Conservation (phyloP, 1,139 yeast genomes). For the Yamadazyma conglobata region DNA sequence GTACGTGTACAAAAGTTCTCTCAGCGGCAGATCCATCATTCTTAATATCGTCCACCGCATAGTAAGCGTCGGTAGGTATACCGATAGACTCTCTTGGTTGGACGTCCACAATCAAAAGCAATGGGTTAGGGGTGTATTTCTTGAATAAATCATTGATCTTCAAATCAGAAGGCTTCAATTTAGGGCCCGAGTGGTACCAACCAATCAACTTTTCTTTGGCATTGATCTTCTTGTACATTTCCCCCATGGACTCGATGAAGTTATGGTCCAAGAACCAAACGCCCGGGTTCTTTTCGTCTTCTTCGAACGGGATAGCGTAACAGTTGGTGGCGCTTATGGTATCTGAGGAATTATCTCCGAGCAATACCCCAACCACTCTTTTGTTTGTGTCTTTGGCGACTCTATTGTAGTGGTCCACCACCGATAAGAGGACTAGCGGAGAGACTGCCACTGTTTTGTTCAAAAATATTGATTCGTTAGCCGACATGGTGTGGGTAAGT, state of each 20-base stretch:
- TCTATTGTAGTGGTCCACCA: conserved; percentile 92
- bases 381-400: conserved; percentile 65
- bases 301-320: conserved; percentile 93
- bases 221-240: conserved; percentile 95
- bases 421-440: conserved; percentile 89
- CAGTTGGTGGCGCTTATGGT: conserved; percentile 68
- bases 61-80: conserved; percentile 93
- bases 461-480: conserved; percentile 35
- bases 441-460: conserved; percentile 82
- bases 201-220: conserved; percentile 96
- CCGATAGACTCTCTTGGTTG: conserved; percentile 71
- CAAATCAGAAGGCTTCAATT: conserved; percentile 80
- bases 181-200: conserved; percentile 99
- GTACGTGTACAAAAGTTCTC: conserved; percentile 88
- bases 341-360: conserved; percentile 71
- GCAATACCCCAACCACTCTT: conserved; percentile 89
- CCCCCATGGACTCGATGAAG: conserved; percentile 93
- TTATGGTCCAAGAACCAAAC: conserved; percentile 98
- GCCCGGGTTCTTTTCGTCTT: conserved; percentile 86
- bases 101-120: conserved; percentile 87
- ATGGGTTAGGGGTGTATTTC: conserved; percentile 77
- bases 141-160: conserved; percentile 88
- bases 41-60: conserved; percentile 91
- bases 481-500: too few species aligned
- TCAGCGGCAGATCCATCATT: conserved; percentile 96